phyloP scores from a whole-genome alignment of 768 basidiomycete genomes.

The Suillus bovinus region DNA sequence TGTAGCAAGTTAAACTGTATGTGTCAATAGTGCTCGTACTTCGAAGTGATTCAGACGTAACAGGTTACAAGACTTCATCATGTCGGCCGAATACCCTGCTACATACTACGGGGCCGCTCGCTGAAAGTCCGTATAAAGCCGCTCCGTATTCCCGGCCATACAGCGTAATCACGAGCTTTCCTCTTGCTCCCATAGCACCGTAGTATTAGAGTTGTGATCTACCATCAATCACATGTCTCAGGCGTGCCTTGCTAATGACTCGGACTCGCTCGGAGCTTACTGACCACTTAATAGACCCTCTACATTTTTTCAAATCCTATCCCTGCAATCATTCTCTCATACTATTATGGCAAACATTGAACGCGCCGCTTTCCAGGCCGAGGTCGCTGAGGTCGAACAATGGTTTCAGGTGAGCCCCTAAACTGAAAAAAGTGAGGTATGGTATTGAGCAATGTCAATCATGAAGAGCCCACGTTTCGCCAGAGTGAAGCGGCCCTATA shows the following conservation, averaged over 20 bases:
- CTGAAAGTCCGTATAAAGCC: constrained; percentile 17
- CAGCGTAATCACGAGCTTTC: constrained; percentile 29
- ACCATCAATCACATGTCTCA: too few relatives aligned
- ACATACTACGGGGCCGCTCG: constrained; percentile 3
- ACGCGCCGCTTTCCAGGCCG: constrained; percentile 68
- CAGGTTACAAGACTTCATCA: too few relatives aligned
- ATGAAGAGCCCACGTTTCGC: constrained; percentile 84
- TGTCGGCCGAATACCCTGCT: neutral
- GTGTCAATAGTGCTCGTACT: too few relatives aligned
- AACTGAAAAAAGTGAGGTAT: neutral
- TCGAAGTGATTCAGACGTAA: too few relatives aligned
- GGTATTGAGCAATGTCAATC: constrained; percentile 4
- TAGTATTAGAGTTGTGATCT: too few relatives aligned
- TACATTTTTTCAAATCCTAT: neutral
- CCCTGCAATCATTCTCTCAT: constrained; percentile 22
- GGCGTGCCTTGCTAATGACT: neutral
- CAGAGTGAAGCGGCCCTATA: constrained; percentile 87
- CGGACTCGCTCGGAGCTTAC: constrained; percentile 3
- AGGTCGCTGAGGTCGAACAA: constrained; percentile 82
- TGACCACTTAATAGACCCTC: constrained; percentile 1
- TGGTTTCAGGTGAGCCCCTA: constrained; percentile 84
- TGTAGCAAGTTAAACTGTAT: too few relatives aligned
- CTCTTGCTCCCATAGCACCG: too few relatives aligned
- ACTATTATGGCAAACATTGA: constrained; percentile 58
- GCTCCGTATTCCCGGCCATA: constrained; percentile 18